Percentiles rank a stretch among this genome's conserved stretches.
phyloP scores from a whole-genome alignment of 371 early-diverging fungal genomes.

The Apophysomyces sp. region DNA sequence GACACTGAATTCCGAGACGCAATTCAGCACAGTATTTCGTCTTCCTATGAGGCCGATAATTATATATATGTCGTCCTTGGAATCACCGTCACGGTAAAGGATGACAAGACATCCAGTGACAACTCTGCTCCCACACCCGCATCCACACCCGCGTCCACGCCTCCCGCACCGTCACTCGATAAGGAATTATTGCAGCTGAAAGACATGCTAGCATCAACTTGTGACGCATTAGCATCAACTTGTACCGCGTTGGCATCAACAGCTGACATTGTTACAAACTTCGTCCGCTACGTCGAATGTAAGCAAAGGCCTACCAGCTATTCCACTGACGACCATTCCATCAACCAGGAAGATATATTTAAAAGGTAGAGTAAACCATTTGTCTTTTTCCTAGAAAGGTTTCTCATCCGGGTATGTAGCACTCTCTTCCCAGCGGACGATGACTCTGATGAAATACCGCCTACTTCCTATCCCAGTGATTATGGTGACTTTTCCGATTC shows the following conservation, averaged over 20 bases:
- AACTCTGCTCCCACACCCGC: too few species aligned
- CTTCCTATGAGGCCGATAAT: neutral
- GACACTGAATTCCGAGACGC: neutral
- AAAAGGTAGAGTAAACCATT: neutral
- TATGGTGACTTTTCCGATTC: neutral
- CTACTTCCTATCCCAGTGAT: neutral
- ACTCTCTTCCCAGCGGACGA: neutral
- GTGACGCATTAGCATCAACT: neutral
- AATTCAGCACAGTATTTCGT: neutral
- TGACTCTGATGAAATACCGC: neutral
- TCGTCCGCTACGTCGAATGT: neutral
- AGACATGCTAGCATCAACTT: neutral
- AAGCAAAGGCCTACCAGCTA: neutral
- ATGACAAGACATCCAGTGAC: too few species aligned
- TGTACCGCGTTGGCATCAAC: neutral
- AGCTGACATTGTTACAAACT: neutral
- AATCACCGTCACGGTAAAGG: neutral
- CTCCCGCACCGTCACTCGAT: neutral
- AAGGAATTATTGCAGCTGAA: neutral
- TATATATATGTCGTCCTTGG: neutral
- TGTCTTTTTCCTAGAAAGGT: too few species aligned
- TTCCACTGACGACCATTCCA: neutral
- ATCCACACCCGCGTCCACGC: too few species aligned
- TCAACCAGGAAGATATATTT: neutral
- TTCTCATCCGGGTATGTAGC: neutral